Conservation (phyloP, 2,329 filamentous ascomycete species). For the Calonectria pteridis region DNA sequence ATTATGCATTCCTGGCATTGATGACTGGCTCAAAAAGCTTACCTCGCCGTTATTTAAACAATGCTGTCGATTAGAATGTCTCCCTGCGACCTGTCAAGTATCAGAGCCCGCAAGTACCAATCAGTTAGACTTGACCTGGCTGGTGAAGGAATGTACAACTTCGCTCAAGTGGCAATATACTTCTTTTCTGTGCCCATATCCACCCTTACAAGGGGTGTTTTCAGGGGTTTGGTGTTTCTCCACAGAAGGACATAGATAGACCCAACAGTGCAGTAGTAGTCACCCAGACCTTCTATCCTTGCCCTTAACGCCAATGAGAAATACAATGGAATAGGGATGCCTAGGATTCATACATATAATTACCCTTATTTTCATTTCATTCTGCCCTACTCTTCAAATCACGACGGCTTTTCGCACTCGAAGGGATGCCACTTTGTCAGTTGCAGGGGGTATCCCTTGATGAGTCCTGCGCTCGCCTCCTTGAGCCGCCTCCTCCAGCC, state of each 20-base stretch:
- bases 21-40: neutral
- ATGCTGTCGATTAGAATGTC: neutral
- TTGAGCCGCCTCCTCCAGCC: neutral
- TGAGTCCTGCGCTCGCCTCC: neutral
- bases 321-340: neutral
- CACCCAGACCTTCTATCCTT: neutral
- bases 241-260: neutral
- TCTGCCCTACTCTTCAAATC: neutral
- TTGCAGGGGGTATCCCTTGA: neutral
- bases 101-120: neutral
- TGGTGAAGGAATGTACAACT: neutral
- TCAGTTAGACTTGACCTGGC: neutral
- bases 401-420: neutral
- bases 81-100: neutral
- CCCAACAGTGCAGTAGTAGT: neutral
- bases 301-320: neutral
- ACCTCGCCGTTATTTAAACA: neutral
- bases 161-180: neutral
- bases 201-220: neutral
- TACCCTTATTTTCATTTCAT: neutral
- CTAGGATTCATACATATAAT: neutral
- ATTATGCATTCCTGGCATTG: neutral
- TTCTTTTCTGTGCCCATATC: neutral
- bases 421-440: neutral
- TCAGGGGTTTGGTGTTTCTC: neutral